Evolutionary conservation across 2,329 filamentous ascomycete species (phyloP), one percentile per base, ranked within the genome.

Genomic region (Dactylella cylindrospora): DNA sequence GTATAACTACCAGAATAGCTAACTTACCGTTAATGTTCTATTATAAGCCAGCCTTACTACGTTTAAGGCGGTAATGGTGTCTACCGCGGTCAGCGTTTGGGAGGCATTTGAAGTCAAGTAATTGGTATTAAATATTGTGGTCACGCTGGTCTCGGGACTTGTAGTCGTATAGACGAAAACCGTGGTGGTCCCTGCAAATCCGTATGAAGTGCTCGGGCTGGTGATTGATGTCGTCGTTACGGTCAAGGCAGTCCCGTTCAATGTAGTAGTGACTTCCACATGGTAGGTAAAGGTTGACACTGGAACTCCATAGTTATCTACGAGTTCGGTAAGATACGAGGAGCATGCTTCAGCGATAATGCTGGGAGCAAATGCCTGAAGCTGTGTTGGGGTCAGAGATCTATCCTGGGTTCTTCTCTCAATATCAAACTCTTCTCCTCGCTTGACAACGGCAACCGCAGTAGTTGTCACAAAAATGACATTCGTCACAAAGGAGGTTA

Each of bases 281-380:
- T 47, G 15, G 15, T 25, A 53, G 0, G 55, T 53, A 25, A 53
- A 36, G 3, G 47, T 29, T 1, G 55, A 49, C 4, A 49, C 12
- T 6, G 47, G 25, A 1, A 53, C 23, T 6, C 41, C 36, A 9
- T 38, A 32, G 17, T 38, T 43, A 12, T 35, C 25, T 12, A 29
- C n/a, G 1, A 53, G 35, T n/a, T 38, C 23, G 3, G 28, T 9
- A 20, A 61, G 53, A 13, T 35, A 53, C 5, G 26, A 7, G 10
- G 33, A 43, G 8, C 55, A 61, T 3, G 26, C 55, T 9, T 29
- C 29, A 2, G 19, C 47, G 5, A 61, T 28, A 15, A 61, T 61
- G n/a, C 26, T 25, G 8, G 47, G 35, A 10, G 47, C 55, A 6
- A 28, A 49, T 2, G 22, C 2, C 13, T 22, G 41, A 3, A 61